Evolutionary conservation across 257 asterid genomes (phyloP).

Genomic region (Solanum habrochaites): DNA sequence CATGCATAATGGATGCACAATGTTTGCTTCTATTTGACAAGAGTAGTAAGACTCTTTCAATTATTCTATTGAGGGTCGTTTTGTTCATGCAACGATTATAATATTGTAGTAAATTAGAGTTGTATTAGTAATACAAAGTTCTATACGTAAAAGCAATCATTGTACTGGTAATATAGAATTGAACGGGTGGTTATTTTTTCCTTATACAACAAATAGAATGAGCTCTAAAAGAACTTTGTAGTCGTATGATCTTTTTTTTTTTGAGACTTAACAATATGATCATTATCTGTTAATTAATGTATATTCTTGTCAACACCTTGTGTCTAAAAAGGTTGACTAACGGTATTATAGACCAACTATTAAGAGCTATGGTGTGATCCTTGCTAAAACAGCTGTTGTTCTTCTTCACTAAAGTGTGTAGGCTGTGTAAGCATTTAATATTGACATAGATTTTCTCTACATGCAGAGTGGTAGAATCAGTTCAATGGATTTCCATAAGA

Average conservation of each 20-base stretch:
- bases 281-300: background rate
- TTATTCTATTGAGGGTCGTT: background rate
- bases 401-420: background rate
- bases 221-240: background rate
- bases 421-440: background rate
- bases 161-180: background rate
- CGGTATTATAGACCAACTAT: background rate
- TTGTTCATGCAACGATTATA: background rate
- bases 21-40: background rate
- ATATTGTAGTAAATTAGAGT: background rate
- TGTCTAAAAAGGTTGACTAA: background rate
- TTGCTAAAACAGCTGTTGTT: background rate
- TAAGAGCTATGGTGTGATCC: background rate
- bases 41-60: background rate
- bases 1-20: background rate
- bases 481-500: slow-evolving; percentile 94
- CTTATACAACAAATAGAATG: background rate
- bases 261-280: background rate
- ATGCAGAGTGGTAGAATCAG: slow-evolving; percentile 90
- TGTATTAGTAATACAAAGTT: background rate
- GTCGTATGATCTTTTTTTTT: background rate
- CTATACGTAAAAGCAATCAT: background rate
- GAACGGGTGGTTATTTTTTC: background rate
- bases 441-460: slow-evolving; percentile 10
- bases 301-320: background rate